Conservation (phyloP, 768 basidiomycete genomes). For the Trametes coccinea region DNA sequence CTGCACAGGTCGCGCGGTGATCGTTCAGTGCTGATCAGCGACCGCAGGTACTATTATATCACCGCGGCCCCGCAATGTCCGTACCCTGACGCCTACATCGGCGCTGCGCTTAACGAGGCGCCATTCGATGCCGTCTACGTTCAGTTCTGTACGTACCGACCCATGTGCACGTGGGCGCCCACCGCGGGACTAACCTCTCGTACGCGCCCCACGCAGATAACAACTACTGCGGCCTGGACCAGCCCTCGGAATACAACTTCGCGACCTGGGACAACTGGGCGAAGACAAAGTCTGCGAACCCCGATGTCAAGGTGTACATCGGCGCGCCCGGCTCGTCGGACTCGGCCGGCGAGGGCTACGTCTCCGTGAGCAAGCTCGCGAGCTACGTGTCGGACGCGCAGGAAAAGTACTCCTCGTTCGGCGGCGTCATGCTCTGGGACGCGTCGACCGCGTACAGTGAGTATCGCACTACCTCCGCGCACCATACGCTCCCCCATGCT, state of each 20-base stretch:
- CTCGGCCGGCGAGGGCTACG: slow-evolving; percentile 62
- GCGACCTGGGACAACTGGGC: slow-evolving; percentile 66
- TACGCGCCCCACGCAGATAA: slow-evolving; percentile 37
- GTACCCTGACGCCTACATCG: slow-evolving; percentile 62
- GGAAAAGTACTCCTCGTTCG: slow-evolving; percentile 59
- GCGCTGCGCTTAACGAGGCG: slow-evolving; percentile 54
- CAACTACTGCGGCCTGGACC: slow-evolving; percentile 57
- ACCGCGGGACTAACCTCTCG: not conserved
- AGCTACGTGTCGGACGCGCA: slow-evolving; percentile 50
- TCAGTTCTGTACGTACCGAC: slow-evolving; percentile 52
- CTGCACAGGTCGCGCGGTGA: not conserved
- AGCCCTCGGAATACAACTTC: slow-evolving; percentile 54
- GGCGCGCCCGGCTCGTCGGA: slow-evolving; percentile 59
- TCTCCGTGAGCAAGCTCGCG: slow-evolving; percentile 44
- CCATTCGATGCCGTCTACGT: slow-evolving; percentile 74
- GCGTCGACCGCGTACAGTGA: slow-evolving; percentile 27
- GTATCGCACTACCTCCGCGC: slow-evolving; percentile 4
- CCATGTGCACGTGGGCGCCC: not conserved
- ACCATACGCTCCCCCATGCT: not conserved
- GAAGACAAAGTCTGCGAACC: slow-evolving; percentile 53
- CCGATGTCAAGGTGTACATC: slow-evolving; percentile 62
- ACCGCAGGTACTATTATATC: slow-evolving; percentile 53
- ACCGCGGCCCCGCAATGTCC: slow-evolving; percentile 70
- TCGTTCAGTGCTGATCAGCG: not conserved
- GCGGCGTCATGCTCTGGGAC: slow-evolving; percentile 52